Evolutionary conservation across 2,329 filamentous ascomycete species (phyloP), one percentile per base, ranked within the genome.

Genomic region (Paecilomyces dactylethromorphus): DNA sequence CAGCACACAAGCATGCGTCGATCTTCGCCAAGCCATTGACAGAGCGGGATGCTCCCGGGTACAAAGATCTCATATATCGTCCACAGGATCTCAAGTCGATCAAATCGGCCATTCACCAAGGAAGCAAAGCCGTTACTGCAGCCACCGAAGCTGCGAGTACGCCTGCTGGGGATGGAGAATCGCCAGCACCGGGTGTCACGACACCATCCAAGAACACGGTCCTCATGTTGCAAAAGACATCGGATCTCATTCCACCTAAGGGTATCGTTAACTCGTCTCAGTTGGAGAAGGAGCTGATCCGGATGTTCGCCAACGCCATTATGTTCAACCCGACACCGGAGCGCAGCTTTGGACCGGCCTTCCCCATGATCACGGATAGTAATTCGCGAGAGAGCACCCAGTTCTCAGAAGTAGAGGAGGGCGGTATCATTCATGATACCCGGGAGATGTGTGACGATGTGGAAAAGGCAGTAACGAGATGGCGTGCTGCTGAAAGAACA

Each of bases 291-390:
- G 93, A 97, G 72, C 79, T 97, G 11, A 91, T 95, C 66, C 90
- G 95, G 67, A 97, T 97, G 90, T 96, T 97, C 73, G 91, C 92
- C 65, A 97, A 97, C 69, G 93, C 94, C 18, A 89, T 97, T 74
- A 97, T 99, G 94, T 99, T 96, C 79, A 97, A 97, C 67, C 87
- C 90, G 0, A 91, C 96, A 62, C 87, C 88, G 0, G 81, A 89
- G 64, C 84, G 87, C 26, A 88, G 89, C 0, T 85, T 88, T 10
- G 88, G 88, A 0, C 79, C 82, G 1, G 78, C 81, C 0, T 89
- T 92, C 63, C 73, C 65, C 55, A 74, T 71, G 80, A 79, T 61
- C 72, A 80, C 64, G 69, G 82, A 65, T 71, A 68, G 65, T 58
- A 72, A 66, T 29, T 71, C 68, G 22, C 65, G 66, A 31, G 69